These are phyloP conservation scores for Solanum hybrid DNA, from an alignment of 305 asterid species.

Conservation along the genomic window DNA sequence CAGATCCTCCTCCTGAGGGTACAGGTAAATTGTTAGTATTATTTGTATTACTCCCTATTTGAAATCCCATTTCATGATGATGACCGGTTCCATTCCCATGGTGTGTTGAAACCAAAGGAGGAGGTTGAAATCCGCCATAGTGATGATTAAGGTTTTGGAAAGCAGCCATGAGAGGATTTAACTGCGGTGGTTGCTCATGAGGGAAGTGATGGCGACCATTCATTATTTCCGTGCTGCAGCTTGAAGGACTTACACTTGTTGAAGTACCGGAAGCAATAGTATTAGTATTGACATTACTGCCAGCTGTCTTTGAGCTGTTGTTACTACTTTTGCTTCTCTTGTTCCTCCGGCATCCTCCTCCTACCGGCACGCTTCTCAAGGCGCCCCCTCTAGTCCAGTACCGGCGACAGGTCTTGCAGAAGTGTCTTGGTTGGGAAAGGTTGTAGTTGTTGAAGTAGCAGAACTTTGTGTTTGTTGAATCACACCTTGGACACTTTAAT, in stretches of 20 bases:
- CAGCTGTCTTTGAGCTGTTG: not conserved
- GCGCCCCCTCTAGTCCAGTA: constrained; percentile 14
- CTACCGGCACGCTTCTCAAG: constrained; percentile 11
- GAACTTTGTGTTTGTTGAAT: constrained; percentile 11
- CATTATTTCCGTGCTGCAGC: not conserved
- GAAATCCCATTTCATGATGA: constrained; percentile 8
- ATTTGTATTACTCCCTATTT: not conserved
- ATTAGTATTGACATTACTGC: not conserved
- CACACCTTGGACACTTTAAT: constrained; percentile 10
- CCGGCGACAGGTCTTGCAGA: constrained; percentile 12
- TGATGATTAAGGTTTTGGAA: constrained; percentile 5
- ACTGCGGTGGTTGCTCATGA: not conserved
- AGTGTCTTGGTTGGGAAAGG: constrained; percentile 11
- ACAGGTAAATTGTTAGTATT: not conserved
- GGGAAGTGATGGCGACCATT: not conserved
- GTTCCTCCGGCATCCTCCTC: constrained; percentile 18
- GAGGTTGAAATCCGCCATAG: constrained; percentile 1
- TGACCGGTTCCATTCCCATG: not conserved
- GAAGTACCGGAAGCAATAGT: not conserved
- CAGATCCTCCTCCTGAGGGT: not conserved
- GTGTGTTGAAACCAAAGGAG: not conserved
- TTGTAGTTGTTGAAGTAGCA: constrained; percentile 15
- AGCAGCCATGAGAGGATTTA: constrained; percentile 4
- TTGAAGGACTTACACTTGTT: constrained; percentile 5
- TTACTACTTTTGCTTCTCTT: constrained; percentile 2